Percentiles rank a stretch among this genome's conserved stretches.
These are phyloP conservation scores for Xylaria intraflava DNA, from an alignment of 495 filamentous ascomycete species.

Conservation along the genomic window DNA sequence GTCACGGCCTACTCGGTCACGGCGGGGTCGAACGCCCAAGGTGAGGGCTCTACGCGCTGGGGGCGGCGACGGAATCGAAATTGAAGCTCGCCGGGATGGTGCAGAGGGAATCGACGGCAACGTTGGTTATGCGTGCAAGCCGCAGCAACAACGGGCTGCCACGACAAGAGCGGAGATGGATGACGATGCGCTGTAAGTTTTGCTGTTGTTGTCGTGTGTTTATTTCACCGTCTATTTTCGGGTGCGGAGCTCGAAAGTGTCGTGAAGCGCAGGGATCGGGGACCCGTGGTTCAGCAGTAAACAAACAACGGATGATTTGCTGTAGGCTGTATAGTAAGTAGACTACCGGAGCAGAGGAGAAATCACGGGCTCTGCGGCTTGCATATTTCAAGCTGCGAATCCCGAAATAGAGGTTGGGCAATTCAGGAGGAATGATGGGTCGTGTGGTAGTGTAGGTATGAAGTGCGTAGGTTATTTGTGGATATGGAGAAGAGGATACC, in stretches of 20 bases:
- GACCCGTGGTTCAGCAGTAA: neutral
- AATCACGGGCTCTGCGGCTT: constrained; percentile 4
- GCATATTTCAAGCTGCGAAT: constrained; percentile 6
- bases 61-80: constrained; percentile 4
- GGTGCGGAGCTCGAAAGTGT: constrained; percentile 14
- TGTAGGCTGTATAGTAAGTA: neutral
- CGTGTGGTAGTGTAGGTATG: neutral
- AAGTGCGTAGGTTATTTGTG: neutral
- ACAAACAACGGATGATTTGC: neutral
- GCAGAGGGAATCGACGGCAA: neutral
- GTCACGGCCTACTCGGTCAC: constrained; percentile 33
- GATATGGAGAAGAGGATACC: constrained; percentile 9
- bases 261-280: constrained; percentile 9
- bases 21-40: constrained; percentile 21
- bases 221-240: constrained; percentile 11
- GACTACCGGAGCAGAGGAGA: neutral
- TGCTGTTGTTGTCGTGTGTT: neutral
- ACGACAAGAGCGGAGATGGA: constrained; percentile 3
- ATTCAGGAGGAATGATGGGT: constrained; percentile 3
- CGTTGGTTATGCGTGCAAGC: constrained; percentile 2
- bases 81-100: constrained; percentile 2
- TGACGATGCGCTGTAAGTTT: neutral
- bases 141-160: neutral
- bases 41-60: neutral
- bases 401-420: constrained; percentile 6